phyloP scores from a whole-genome alignment of 75 land plant species.

The Sequoiadendron giganteum region DNA sequence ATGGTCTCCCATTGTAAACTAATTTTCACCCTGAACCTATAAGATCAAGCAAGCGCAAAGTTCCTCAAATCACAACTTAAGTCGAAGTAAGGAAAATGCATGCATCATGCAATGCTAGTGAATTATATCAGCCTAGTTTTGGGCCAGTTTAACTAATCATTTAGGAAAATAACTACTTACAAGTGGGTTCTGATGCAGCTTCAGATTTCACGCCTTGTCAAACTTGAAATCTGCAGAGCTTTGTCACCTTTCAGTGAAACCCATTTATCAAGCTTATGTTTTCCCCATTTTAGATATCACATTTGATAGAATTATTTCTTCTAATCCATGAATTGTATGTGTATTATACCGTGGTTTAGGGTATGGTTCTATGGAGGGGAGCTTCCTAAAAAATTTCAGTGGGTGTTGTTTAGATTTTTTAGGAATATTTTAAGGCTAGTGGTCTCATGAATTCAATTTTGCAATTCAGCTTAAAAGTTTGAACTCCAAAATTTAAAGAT shows the following conservation, averaged over 20 bases:
- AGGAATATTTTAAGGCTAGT: too few relatives aligned
- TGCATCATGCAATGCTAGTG: not conserved
- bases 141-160: not conserved
- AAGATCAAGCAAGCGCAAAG: not conserved
- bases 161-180: not conserved
- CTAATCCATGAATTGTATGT: not conserved
- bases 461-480: too few relatives aligned
- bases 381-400: too few relatives aligned
- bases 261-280: not conserved
- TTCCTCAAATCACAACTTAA: not conserved
- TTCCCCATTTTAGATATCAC: not conserved
- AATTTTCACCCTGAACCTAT: not conserved
- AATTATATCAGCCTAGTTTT: too few relatives aligned
- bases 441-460: too few relatives aligned
- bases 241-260: not conserved
- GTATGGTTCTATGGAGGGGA: too few relatives aligned
- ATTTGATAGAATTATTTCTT: not conserved
- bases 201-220: not conserved
- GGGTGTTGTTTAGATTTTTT: too few relatives aligned
- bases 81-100: not conserved
- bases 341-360: too few relatives aligned
- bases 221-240: not conserved
- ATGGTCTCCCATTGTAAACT: not conserved
- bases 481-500: too few relatives aligned
- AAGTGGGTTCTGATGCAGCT: not conserved